A percentile compares a stretch with the other conserved stretches of the same genome.
phyloP scores from a whole-genome alignment of 495 filamentous ascomycete species.

The Chaetomium tenue region DNA sequence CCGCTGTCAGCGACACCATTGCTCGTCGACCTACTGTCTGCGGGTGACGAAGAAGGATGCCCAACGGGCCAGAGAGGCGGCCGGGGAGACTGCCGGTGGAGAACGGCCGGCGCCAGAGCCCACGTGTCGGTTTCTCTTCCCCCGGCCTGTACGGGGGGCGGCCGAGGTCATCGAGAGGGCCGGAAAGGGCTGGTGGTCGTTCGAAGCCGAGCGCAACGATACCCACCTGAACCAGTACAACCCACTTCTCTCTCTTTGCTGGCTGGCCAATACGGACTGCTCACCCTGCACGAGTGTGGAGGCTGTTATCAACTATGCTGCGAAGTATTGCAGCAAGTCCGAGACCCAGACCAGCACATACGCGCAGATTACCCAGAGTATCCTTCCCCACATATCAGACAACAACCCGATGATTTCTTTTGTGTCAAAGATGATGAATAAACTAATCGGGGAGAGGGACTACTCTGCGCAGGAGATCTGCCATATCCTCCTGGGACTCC shows the following conservation, averaged over 20 bases:
- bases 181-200: constrained; percentile 16
- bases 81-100: background rate
- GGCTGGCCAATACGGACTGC: constrained; percentile 8
- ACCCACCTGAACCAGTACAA: constrained; percentile 15
- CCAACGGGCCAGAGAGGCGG: constrained; percentile 1
- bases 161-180: constrained; percentile 10
- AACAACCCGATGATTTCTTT: constrained; percentile 5
- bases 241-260: constrained; percentile 9
- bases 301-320: constrained; percentile 3
- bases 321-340: constrained; percentile 9
- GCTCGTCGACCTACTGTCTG: constrained; percentile 4
- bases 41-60: constrained; percentile 8
- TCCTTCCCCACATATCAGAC: constrained; percentile 6
- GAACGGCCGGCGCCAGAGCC: background rate
- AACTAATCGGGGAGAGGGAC: constrained; percentile 7
- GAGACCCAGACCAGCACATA: constrained; percentile 3
- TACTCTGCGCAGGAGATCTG: constrained; percentile 9
- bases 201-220: constrained; percentile 17
- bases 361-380: background rate
- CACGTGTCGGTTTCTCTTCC: constrained; percentile 13
- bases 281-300: constrained; percentile 10
- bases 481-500: constrained; percentile 8
- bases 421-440: constrained; percentile 3
- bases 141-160: background rate
- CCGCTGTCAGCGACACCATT: constrained; percentile 8